Evolutionary conservation across 2,329 filamentous ascomycete species (phyloP).

Genomic region (Xylariaceae sp.): DNA sequence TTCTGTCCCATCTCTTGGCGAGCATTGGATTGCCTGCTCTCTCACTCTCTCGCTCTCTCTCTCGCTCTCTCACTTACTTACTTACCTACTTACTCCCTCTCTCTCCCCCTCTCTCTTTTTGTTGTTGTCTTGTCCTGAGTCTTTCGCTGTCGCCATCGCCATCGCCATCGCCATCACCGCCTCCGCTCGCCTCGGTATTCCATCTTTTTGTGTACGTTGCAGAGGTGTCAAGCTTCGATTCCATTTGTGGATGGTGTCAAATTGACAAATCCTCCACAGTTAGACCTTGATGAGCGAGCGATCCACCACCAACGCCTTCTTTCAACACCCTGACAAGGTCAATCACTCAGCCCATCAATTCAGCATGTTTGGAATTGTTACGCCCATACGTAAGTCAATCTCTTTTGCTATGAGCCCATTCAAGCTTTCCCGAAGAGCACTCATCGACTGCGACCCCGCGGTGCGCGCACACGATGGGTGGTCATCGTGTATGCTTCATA

Average conservation of each 20-base stretch:
- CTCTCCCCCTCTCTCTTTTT: neutral
- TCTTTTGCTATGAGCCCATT: neutral
- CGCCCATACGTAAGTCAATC: conserved; percentile 28
- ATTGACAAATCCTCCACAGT: neutral
- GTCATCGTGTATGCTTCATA: neutral
- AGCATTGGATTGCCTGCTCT: neutral
- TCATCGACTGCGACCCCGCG: conserved; percentile 6
- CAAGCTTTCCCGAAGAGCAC: neutral
- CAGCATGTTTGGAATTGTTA: conserved; percentile 29
- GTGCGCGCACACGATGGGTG: neutral
- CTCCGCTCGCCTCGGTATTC: neutral
- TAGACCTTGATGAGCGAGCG: neutral
- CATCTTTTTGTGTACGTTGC: neutral
- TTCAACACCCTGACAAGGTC: conserved; percentile 10
- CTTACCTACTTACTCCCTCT: neutral
- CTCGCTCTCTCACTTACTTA: neutral
- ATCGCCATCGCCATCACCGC: neutral
- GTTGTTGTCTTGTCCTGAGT: neutral
- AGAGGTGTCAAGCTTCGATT: conserved; percentile 2
- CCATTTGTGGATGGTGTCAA: conserved; percentile 6
- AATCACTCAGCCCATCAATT: neutral
- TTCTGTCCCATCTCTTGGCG: neutral
- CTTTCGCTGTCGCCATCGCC: neutral
- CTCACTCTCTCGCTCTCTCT: neutral
- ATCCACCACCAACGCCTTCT: neutral